Evolutionary conservation across 2,329 filamentous ascomycete species (phyloP).

Genomic region (Nigrospora oryzae): DNA sequence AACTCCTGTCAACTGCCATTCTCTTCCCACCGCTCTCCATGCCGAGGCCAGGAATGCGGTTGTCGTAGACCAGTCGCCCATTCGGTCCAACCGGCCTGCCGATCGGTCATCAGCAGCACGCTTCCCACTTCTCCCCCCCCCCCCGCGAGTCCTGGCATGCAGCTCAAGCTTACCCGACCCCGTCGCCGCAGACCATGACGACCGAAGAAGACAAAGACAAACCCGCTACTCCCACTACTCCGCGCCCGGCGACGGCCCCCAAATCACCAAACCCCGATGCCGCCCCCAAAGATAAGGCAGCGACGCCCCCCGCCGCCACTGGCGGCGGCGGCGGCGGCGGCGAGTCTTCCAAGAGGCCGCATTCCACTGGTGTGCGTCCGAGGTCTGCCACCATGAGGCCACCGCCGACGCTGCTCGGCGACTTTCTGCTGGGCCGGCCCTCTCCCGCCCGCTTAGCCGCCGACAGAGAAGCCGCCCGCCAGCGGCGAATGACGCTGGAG

Average conservation of each 20-base stretch:
- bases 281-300: neutral
- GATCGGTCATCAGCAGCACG: neutral
- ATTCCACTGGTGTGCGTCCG: conserved; percentile 11
- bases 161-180: neutral
- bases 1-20: too few species aligned
- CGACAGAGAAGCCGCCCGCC: conserved; percentile 26
- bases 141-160: neutral
- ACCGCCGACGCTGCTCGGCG: conserved; percentile 18
- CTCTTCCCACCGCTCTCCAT: neutral
- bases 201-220: conserved; percentile 1
- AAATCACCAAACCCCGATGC: neutral
- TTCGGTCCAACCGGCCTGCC: neutral
- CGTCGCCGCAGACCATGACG: conserved; percentile 1
- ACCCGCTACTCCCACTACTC: neutral
- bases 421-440: conserved; percentile 21
- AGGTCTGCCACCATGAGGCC: conserved; percentile 16
- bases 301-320: neutral
- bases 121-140: neutral
- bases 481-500: conserved; percentile 50
- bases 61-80: neutral
- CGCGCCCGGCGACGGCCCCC: neutral
- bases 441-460: conserved; percentile 45
- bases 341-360: conserved; percentile 11
- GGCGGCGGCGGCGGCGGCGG: conserved; percentile 3
- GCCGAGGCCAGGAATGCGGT: neutral